phyloP scores from a whole-genome alignment of 1,139 yeast genomes.

The Yamadazyma dendronema region DNA sequence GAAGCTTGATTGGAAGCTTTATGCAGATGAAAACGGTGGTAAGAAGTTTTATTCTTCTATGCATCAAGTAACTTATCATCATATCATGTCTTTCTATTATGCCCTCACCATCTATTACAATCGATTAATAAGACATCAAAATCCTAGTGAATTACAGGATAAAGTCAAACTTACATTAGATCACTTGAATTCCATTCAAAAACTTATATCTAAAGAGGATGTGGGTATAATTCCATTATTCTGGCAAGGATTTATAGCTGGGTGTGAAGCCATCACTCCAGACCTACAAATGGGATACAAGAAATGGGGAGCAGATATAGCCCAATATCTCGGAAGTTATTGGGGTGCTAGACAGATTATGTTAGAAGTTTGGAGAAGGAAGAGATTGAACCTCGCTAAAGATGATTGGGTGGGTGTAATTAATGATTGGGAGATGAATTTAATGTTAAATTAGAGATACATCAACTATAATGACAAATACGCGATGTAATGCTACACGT shows the following conservation, averaged over 20 bases:
- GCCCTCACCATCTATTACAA: constrained; percentile 74
- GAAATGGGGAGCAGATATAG: constrained; percentile 79
- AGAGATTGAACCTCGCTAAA: constrained; percentile 53
- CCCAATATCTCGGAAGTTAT: constrained; percentile 74
- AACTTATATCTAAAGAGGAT: constrained; percentile 50
- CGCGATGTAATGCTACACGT: not conserved
- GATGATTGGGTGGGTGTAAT: constrained; percentile 80
- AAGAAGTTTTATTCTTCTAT: constrained; percentile 47
- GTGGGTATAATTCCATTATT: constrained; percentile 72
- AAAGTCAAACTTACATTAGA: constrained; percentile 60
- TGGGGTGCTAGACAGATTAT: constrained; percentile 85
- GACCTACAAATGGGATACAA: constrained; percentile 65
- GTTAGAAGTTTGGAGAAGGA: constrained; percentile 83
- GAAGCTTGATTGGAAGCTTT: constrained; percentile 65
- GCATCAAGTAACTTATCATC: constrained; percentile 80
- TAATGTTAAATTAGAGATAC: constrained; percentile 57
- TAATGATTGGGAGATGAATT: constrained; percentile 81
- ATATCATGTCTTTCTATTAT: constrained; percentile 75
- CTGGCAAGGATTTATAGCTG: constrained; percentile 91
- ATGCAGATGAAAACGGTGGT: constrained; percentile 17
- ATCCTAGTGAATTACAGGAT: constrained; percentile 53
- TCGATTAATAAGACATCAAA: constrained; percentile 58
- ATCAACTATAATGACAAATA: not conserved
- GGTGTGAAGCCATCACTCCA: constrained; percentile 69
- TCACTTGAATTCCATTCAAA: constrained; percentile 64